These are phyloP conservation scores for Cryptomeria japonica DNA, from an alignment of 75 land plant genomes.

Conservation along the genomic window DNA sequence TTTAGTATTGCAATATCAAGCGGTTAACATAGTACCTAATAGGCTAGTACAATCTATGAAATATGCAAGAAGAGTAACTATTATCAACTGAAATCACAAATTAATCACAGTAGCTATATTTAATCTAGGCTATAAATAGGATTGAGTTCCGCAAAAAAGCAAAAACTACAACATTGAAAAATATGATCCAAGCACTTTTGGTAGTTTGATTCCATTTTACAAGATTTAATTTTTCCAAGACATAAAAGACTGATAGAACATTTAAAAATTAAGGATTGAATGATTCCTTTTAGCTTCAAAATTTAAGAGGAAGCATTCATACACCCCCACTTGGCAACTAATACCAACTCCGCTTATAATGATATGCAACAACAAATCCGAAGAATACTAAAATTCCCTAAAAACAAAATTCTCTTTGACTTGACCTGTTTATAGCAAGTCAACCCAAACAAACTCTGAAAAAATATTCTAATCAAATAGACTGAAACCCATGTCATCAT, in stretches of 20 bases:
- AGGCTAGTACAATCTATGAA: too few relatives aligned
- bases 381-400: neutral
- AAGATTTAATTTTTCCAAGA: neutral
- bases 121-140: neutral
- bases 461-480: constrained; percentile 47
- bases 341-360: neutral
- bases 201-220: neutral
- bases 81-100: neutral
- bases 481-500: constrained; percentile 70
- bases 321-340: neutral
- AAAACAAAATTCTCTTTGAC: neutral
- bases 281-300: neutral
- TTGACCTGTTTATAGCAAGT: neutral
- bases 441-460: neutral
- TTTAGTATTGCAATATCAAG: too few relatives aligned
- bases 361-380: neutral
- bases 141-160: neutral
- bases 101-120: neutral
- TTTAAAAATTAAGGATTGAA: neutral
- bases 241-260: neutral
- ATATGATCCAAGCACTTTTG: neutral
- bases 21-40: too few relatives aligned
- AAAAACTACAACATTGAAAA: neutral
- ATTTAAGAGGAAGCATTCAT: neutral
- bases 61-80: too few relatives aligned